Conservation (phyloP, 1,139 yeast species). For the Yamadazyma friedrichii region DNA sequence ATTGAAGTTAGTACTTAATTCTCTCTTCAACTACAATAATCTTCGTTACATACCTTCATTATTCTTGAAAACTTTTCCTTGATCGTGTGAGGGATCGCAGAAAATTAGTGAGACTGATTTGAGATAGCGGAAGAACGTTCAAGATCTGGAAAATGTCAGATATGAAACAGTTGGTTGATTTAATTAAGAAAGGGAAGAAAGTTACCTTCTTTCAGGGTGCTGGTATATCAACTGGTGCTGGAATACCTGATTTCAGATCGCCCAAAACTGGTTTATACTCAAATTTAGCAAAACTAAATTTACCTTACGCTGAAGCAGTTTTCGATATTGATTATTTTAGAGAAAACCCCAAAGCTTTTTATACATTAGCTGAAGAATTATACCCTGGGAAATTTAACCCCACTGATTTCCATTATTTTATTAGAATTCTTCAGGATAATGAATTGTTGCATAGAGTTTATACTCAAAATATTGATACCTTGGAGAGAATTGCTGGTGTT, state of each 20-base stretch:
- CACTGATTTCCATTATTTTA: conserved; percentile 73
- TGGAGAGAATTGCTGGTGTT: conserved; percentile 84
- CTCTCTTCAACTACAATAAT: not conserved
- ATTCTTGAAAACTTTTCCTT: not conserved
- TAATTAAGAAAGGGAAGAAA: conserved; percentile 26
- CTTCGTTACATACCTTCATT: conserved; percentile 10
- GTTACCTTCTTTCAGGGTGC: conserved; percentile 74
- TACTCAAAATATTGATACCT: conserved; percentile 90
- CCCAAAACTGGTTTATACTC: conserved; percentile 90
- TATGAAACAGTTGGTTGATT: conserved; percentile 21
- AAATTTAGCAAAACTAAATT: conserved; percentile 66
- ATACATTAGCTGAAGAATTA: conserved; percentile 76
- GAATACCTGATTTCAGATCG: conserved; percentile 92
- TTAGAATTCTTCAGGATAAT: conserved; percentile 65
- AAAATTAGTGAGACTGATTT: not conserved
- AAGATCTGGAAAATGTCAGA: conserved; percentile 2
- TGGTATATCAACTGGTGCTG: conserved; percentile 89
- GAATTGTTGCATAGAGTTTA: conserved; percentile 65
- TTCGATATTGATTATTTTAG: conserved; percentile 83
- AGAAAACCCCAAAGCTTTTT: conserved; percentile 78
- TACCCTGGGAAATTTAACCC: conserved; percentile 88
- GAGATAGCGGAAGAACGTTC: not conserved
- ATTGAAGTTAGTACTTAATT: conserved; percentile 12
- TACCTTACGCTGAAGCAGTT: conserved; percentile 95
- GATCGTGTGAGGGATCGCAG: not conserved